Evolutionary conservation across 306 rosid genomes (phyloP), one percentile per base, ranked within the genome.

Genomic region (Datisca glomerata): DNA sequence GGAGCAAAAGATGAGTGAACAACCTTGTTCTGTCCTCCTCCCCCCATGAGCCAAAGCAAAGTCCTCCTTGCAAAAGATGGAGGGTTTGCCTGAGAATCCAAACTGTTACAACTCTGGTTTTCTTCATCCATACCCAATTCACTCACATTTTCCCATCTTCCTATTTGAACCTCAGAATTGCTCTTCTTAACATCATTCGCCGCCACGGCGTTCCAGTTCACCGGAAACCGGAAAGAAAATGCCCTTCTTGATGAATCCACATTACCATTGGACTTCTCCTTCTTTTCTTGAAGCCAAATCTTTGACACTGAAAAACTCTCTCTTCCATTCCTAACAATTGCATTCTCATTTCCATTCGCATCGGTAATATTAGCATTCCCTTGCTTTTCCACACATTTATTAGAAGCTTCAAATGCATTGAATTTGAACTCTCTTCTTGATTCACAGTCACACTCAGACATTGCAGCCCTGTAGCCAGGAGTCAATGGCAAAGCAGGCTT

Each of bases 11-110:
- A 67, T 12, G 91, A 84, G 43, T 89, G 83, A 58, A 81, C 78
- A 61, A 84, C 94, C 80, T 84, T 91, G 52, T 73, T 84, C 67
- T 78, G 94, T 69, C 59, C 80, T 51, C 96, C 96, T 69, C 59
- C 80, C 49, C 96, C 96, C 24, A 74, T 66, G 1, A 91, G 86
- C 98, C 96, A 91, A 59, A 78, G 74, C 57, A 91, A 69, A 45
- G 96, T 84, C 61, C 67, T 80, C 47, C 89, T 78, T 3, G 98
- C 92, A 34, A 91, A 91, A 22, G 96, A 91, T 25, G 94, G 85
- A 2, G 76, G 73, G 32, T 76, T 89, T 16, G 73, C 51, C 52
- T 80, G 83, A 40, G 79, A 89, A 58, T 89, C 98, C 64, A 71
- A 49, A 51, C 93, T 89, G 50, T 71, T 63, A 31, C 75, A 49